Percentiles rank a stretch among this genome's conserved stretches.
Evolutionary conservation across 2,329 filamentous ascomycete species (phyloP).

Genomic region (Claviceps sp.): DNA sequence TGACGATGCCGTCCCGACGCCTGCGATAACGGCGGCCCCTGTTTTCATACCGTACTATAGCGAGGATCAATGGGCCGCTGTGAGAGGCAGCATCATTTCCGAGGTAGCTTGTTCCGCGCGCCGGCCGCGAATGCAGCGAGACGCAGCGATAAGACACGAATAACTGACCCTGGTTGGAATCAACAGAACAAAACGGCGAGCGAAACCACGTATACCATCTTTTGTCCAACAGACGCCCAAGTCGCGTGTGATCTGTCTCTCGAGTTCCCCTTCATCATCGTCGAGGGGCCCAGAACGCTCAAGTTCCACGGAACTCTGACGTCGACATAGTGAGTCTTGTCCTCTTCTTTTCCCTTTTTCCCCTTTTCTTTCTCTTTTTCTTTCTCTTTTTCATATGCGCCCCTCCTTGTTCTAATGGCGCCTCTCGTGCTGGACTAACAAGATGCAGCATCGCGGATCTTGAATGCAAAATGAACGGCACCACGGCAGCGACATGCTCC

Average conservation of each 20-base stretch:
- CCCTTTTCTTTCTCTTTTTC: no score
- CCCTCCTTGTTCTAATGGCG: neutral
- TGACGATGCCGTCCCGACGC: slow-evolving; percentile 6
- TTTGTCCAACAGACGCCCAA: slow-evolving; percentile 29
- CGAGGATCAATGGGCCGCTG: slow-evolving; percentile 27
- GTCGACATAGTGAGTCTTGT: slow-evolving; percentile 26
- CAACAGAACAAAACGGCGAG: slow-evolving; percentile 21
- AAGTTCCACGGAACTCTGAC: slow-evolving; percentile 29
- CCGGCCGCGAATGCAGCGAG: no score
- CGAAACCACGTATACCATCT: slow-evolving; percentile 34
- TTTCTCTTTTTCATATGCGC: no score
- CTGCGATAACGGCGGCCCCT: slow-evolving; percentile 26
- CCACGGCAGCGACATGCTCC: slow-evolving; percentile 32
- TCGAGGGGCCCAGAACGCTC: slow-evolving; percentile 31
- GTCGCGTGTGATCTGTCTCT: slow-evolving; percentile 29
- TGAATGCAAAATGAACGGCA: slow-evolving; percentile 27
- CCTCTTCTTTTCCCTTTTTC: neutral
- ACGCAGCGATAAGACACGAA: no score
- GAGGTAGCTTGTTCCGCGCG: slow-evolving; percentile 20
- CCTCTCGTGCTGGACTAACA: neutral
- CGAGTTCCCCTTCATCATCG: slow-evolving; percentile 33
- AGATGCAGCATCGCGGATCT: slow-evolving; percentile 28
- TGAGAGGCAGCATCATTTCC: slow-evolving; percentile 32
- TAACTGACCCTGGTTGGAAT: neutral
- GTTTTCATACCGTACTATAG: slow-evolving; percentile 32